Evolutionary conservation across 179 eudicot species (phyloP).

Genomic region (Spergularia azorica): DNA sequence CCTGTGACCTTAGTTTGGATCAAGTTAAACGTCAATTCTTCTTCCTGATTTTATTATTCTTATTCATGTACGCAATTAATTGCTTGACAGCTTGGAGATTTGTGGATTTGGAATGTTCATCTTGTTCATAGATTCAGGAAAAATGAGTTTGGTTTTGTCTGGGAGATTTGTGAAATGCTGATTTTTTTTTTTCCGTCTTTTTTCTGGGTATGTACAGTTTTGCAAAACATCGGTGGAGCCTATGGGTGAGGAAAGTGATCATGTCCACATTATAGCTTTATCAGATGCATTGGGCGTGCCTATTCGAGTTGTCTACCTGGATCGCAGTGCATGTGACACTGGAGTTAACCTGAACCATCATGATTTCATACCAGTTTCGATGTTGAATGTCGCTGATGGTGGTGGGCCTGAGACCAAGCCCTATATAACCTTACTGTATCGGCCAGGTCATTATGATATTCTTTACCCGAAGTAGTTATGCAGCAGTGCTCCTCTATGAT

Average conservation of each 20-base stretch:
- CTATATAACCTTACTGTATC: slow-evolving; percentile 68
- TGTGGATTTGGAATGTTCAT: too few relatives aligned
- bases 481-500: neutral
- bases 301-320: slow-evolving; percentile 86
- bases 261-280: slow-evolving; percentile 87
- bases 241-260: slow-evolving; percentile 99
- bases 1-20: neutral
- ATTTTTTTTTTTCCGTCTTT: neutral
- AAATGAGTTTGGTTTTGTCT: neutral
- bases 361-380: slow-evolving; percentile 65
- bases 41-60: neutral
- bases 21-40: neutral
- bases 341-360: slow-evolving; percentile 85
- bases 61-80: neutral
- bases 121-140: too few relatives aligned
- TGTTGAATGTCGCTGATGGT: slow-evolving; percentile 15
- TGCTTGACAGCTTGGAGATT: too few relatives aligned
- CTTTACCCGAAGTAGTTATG: slow-evolving; percentile 59
- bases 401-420: slow-evolving; percentile 46
- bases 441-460: slow-evolving; percentile 89
- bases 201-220: slow-evolving; percentile 45
- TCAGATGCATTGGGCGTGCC: slow-evolving; percentile 94
- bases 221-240: slow-evolving; percentile 99
- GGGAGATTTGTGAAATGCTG: neutral
- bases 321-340: slow-evolving; percentile 71